Evolutionary conservation across 2,329 filamentous ascomycete species (phyloP).

Genomic region (Sporothrix inflata): DNA sequence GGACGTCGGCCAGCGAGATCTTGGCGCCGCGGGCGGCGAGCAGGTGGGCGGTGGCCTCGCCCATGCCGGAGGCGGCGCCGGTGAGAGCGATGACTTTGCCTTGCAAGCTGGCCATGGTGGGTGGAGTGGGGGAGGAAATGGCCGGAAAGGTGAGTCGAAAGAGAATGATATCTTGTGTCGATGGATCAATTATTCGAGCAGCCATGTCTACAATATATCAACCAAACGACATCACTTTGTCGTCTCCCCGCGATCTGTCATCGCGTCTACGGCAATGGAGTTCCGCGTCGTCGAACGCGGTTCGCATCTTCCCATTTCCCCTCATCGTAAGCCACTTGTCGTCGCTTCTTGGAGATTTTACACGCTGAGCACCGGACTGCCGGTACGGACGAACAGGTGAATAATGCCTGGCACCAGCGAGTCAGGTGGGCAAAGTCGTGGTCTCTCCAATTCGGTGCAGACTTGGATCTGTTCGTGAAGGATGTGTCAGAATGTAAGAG

Average conservation of each 20-base stretch:
- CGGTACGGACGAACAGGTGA: neutral
- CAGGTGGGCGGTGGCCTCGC: neutral
- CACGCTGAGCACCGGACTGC: neutral
- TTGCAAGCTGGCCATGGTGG: neutral
- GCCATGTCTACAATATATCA: neutral
- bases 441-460: neutral
- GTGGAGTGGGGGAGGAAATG: neutral
- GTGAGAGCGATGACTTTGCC: neutral
- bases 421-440: neutral
- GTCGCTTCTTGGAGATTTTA: neutral
- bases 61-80: neutral
- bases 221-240: neutral
- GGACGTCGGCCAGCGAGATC: neutral
- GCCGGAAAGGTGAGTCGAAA: no score
- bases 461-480: no score
- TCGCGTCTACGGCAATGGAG: neutral
- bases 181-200: no score
- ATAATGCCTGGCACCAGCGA: conserved; percentile 1
- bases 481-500: neutral
- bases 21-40: neutral
- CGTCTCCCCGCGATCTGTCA: neutral
- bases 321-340: neutral
- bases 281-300: neutral
- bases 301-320: neutral
- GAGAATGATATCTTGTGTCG: no score